Base-by-base conservation (phyloP, 2,329 filamentous ascomycete species). In the Bimuria novae-zelandiae region DNA sequence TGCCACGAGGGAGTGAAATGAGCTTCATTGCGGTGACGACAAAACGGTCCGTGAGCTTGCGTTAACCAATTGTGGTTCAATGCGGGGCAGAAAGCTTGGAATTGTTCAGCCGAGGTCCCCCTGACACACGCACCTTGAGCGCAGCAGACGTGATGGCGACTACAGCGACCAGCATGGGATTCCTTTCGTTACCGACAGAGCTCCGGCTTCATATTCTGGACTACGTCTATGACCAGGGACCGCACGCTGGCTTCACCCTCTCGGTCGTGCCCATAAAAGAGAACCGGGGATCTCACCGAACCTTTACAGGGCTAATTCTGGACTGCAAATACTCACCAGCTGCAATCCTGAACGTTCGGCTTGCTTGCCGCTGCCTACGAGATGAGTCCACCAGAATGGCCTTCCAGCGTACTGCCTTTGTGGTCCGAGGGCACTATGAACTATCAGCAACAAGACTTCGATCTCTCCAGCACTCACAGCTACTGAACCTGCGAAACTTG, bases 321-420 rank as follows among this genome's bases (percentile, higher is more conserved):
- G 56, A 71, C 54, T 62, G 66, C 12, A 25, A 55, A 5, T 73
- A 75, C 54, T 59, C 42, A 21, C 56, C 69, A 12, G 61, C 65
- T 7, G 7, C 43, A 1, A 53, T 63, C 8, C 64, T 78, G 3
- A 42, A 54, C 8, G 60, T 73, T 2, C 70, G 77, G 7, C 61
- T 76, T 11, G 67, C 67, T 3, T 77, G 76, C 55, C 69, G 65
- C 22, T 72, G 74, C 50, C 64, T 77, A 45, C 63, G 69, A 30
- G 44, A 61, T 17, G 76, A 78, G 35, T 70, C 72, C 35, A 59
- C 59, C 39, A 49, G 63, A 8, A 56, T 75, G 11, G 75, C 75
- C 10, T 71, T 74, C 42, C 60, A 45, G 17, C 63, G 59, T 7
- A 76, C 75, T 0, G 61, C 54, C 16, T 78, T 78, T 61, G 48